Base-by-base conservation (phyloP, 2,329 filamentous ascomycete genomes). In the Aureobasidium sp. region DNA sequence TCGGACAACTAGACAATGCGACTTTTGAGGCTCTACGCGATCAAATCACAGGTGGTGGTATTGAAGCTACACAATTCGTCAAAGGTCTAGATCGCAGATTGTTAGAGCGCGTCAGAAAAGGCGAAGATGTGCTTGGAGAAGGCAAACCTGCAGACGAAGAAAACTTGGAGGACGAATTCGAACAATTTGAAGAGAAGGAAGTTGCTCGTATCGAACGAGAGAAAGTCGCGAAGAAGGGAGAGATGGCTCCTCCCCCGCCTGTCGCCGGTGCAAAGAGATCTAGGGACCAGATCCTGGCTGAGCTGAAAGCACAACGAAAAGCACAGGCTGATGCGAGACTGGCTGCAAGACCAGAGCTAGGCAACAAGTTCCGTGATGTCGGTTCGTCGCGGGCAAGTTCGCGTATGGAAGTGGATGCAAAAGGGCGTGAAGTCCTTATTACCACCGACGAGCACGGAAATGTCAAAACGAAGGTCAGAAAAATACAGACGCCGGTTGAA, bases 41-140 rank as follows among this genome's bases (percentile, higher is more conserved):
- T 65, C 83, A 95, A 67, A 90, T 97, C 61, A 79, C 90, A 0
- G 92, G 91, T 3, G 93, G 92, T 8, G 89, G 96, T 72, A 75
- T 92, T 25, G 79, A 79, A 14, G 90, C 85, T 67, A 96, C 91
- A 14, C 91, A 96, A 79, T 76, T 97, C 66, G 87, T 97, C 51
- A 97, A 97, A 71, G 94, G 94, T 0, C 76, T 99, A 54, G 94
- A 99, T 74, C 89, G 91, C 72, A 88, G 89, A 72, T 78, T 97
- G 13, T 77, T 92, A 32, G 84, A 89, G 72, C 81, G 86, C 66
- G 81, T 89, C 63, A 82, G 82, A 63, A 82, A 81, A 61, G 89
- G 88, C 42, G 89, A 91, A 71, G 75, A 79, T 71, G 77, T 79
- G 5, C 62, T 76, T 77, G 51, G 61, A 61, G 73, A 59, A 36